phyloP scores from a whole-genome alignment of 192 early-diverging fungal species.

The Phycomyces blakesleeanus region DNA sequence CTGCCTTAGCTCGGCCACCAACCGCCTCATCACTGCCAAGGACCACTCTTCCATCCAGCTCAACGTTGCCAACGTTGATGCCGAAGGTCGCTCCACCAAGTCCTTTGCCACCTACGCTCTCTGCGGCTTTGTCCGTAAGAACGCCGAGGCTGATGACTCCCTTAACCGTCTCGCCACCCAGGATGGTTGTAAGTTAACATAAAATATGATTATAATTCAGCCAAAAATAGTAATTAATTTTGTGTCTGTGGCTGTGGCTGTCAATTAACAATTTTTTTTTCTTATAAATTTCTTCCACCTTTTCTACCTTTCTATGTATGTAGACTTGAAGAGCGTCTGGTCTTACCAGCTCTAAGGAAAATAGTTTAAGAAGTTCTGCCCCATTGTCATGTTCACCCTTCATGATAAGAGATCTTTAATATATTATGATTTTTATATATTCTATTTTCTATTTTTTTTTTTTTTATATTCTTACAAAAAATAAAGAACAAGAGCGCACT shows the following conservation, averaged over 20 bases:
- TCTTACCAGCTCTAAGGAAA: slow-evolving; percentile 63
- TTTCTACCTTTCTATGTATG: too few relatives aligned
- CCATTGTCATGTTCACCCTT: not conserved
- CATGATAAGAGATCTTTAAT: too few relatives aligned
- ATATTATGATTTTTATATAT: too few relatives aligned
- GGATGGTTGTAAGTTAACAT: slow-evolving; percentile 54
- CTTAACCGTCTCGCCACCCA: slow-evolving; percentile 88
- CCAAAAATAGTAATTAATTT: not conserved
- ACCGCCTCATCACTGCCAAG: slow-evolving; percentile 95
- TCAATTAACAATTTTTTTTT: not conserved
- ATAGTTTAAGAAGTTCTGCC: not conserved
- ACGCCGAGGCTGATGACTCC: slow-evolving; percentile 92
- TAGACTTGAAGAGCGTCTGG: slow-evolving; percentile 74
- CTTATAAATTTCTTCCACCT: too few relatives aligned
- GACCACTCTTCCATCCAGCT: slow-evolving; percentile 98
- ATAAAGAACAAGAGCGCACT: too few relatives aligned
- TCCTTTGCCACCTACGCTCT: slow-evolving; percentile 83
- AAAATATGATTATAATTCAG: not conserved
- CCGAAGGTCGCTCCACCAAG: slow-evolving; percentile 69
- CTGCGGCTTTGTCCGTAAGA: slow-evolving; percentile 85
- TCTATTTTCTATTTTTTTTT: too few relatives aligned
- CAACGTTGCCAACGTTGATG: slow-evolving; percentile 93
- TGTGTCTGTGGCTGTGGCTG: not conserved
- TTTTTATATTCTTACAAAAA: too few relatives aligned
- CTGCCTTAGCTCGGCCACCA: slow-evolving; percentile 83